Evolutionary conservation across 2,329 filamentous ascomycete species (phyloP).

Genomic region (Penicillium crustosum): DNA sequence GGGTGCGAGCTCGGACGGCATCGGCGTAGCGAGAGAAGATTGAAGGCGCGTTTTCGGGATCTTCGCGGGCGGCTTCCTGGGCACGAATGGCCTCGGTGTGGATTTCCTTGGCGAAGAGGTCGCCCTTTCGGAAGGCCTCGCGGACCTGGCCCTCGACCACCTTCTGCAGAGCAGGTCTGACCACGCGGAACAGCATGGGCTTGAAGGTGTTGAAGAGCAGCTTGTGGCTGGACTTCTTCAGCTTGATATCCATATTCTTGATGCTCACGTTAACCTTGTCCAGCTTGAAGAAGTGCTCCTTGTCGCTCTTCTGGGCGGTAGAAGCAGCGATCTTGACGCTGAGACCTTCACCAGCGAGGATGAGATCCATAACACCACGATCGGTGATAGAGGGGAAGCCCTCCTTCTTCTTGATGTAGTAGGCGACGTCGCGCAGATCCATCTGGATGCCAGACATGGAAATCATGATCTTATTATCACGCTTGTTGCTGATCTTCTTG

Average conservation of each 20-base stretch:
- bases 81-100: slow-evolving; percentile 80
- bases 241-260: slow-evolving; percentile 78
- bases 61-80: slow-evolving; percentile 61
- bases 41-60: slow-evolving; percentile 73
- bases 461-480: slow-evolving; percentile 79
- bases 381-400: slow-evolving; percentile 89
- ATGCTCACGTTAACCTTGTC: slow-evolving; percentile 83
- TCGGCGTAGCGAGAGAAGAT: slow-evolving; percentile 82
- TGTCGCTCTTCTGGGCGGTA: slow-evolving; percentile 72
- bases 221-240: slow-evolving; percentile 96
- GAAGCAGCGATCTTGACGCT: slow-evolving; percentile 89
- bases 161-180: slow-evolving; percentile 83
- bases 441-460: slow-evolving; percentile 88
- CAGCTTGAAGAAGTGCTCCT: slow-evolving; percentile 88
- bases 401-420: slow-evolving; percentile 91
- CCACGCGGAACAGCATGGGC: slow-evolving; percentile 77
- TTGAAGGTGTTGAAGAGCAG: slow-evolving; percentile 82
- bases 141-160: slow-evolving; percentile 86
- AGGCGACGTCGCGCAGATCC: slow-evolving; percentile 83
- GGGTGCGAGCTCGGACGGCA: slow-evolving; percentile 70
- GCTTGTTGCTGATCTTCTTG: slow-evolving; percentile 78
- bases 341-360: slow-evolving; percentile 82
- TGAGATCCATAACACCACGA: slow-evolving; percentile 82
- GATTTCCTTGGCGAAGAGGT: slow-evolving; percentile 70
- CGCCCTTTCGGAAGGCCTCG: slow-evolving; percentile 74